Base-by-base conservation (phyloP, 257 asterid species). In the Solanum pinnatisectum region DNA sequence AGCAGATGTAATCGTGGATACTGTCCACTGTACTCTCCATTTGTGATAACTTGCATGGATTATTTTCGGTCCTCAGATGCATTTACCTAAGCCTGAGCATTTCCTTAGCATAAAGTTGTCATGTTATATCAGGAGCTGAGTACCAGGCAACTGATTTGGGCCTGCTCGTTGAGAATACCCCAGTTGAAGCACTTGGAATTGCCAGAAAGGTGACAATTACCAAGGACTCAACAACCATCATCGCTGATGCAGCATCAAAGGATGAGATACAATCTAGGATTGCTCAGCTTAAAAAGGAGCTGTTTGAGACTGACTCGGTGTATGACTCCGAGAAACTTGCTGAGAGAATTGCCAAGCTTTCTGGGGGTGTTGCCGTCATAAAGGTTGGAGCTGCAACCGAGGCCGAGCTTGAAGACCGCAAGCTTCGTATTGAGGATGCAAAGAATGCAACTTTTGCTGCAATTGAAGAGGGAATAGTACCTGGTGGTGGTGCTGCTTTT, bases 331-430 rank as follows among this genome's bases (percentile, higher is more conserved):
- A 93, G 91, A 97, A 97, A 87, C 98, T 97, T 10, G 99, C 99
- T 3, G 99, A 97, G 85, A 94, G 99, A 91, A 97, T 97, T 36
- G 99, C 99, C 5, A 97, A 96, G 90, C 88, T 97, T 44, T 97
- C 99, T 23, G 99, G 99, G 25, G 99, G 99, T 36, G 99, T 96
- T 81, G 99, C 99, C 9, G 99, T 96, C 18, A 96, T 97, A 65
- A 97, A 97, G 90, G 99, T 97, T 9, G 99, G 99, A 49, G 99
- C 99, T 81, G 99, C 99, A 16, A 97, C 99, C 3, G 99, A 97
- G 90, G 88, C 99, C 0, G 99, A 97, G 90, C 98, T 97, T 4
- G 99, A 97, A 93, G 99, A 97, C 92, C 94, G 97, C 35, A 96
- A 96, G 83, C 98, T 97, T 35, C 94, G 99, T 25, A 92, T 97